Evolutionary conservation across 2,329 filamentous ascomycete species (phyloP), one percentile per base, ranked within the genome.

Genomic region (Penicillium psychrosexuale): DNA sequence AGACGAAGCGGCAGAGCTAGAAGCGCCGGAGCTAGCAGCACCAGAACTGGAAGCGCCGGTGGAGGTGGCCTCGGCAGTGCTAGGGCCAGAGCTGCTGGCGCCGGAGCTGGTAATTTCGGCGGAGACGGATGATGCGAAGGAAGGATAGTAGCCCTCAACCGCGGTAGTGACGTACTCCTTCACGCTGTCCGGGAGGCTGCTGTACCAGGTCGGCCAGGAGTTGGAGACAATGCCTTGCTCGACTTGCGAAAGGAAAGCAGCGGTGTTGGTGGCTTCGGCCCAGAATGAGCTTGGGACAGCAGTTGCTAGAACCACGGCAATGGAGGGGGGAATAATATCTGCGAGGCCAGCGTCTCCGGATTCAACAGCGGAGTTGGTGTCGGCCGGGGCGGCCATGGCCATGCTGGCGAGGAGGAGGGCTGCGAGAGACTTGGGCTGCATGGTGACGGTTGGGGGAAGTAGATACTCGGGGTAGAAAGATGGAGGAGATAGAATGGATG

Each of bases 121-220:
- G 8, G 54, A 38, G 3, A 40, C 17, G 28, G 22, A 22, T 8
- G 39, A 51, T 5, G 37, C 37, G 19, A 48, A 53, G 3, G 51
- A 51, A n/a, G 55, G 55, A 30, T 51, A 50, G 24, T 58, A 44
- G 0, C 30, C 53, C 12, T 38, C 17, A 15, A 56, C 50, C 15
- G 57, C 59, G 2, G 61, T 47, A 8, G 61, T 58, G 17, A 52
- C 50, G 19, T 51, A 63, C 13, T 42, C 47, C 45, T 58, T 55
- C 9, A 58, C 59, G 13, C 45, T 51, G 2, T 58, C 53, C 12
- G 62, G 61, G 1, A 64, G 38, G 12, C 40, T 54, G 54, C 33
- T 61, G 37, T 57, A 58, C 62, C 62, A 64, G 6, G 46, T 56
- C 2, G 62, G 62, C 44, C 53, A 63, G 27, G 48, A 36, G 31